Conservation (phyloP, 352 stramenopile species). For the Phytophthora cryptogea region DNA sequence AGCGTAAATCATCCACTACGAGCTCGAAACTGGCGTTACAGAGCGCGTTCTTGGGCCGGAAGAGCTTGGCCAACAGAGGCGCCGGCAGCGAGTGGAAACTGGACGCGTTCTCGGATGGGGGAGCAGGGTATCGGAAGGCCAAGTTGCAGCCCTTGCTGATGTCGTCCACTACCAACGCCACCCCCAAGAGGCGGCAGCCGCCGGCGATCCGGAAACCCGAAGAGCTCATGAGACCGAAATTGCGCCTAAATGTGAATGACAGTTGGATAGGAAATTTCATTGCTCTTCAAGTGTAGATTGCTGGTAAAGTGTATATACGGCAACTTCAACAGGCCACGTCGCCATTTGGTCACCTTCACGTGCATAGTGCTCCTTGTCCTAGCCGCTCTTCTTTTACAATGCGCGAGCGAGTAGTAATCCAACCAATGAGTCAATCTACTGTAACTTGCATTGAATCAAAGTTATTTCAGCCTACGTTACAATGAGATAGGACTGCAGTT, state of each 20-base stretch:
- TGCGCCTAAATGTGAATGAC: not conserved
- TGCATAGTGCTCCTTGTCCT: too few species aligned
- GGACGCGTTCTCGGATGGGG: conserved; percentile 55
- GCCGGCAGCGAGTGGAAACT: conserved; percentile 81
- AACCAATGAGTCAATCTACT: too few species aligned
- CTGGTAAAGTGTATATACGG: not conserved
- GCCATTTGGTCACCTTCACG: too few species aligned
- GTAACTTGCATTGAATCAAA: too few species aligned
- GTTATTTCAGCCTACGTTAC: too few species aligned
- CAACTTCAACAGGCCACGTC: not conserved
- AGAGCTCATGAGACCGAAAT: conserved; percentile 7
- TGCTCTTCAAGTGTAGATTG: not conserved
- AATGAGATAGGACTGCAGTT: not conserved
- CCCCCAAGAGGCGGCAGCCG: conserved; percentile 54
- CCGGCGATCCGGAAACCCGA: not conserved
- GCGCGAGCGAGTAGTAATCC: too few species aligned
- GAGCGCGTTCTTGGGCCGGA: conserved; percentile 87
- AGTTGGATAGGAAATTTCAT: not conserved
- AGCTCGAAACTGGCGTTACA: conserved; percentile 90
- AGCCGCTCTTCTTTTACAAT: too few species aligned
- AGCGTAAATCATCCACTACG: conserved; percentile 85
- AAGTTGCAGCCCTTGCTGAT: conserved; percentile 89
- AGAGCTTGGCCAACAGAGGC: conserved; percentile 84
- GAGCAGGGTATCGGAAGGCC: conserved; percentile 82
- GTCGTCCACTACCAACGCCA: conserved; percentile 88